phyloP scores from a whole-genome alignment of 306 rosid genomes.

The Cercis canadensis region DNA sequence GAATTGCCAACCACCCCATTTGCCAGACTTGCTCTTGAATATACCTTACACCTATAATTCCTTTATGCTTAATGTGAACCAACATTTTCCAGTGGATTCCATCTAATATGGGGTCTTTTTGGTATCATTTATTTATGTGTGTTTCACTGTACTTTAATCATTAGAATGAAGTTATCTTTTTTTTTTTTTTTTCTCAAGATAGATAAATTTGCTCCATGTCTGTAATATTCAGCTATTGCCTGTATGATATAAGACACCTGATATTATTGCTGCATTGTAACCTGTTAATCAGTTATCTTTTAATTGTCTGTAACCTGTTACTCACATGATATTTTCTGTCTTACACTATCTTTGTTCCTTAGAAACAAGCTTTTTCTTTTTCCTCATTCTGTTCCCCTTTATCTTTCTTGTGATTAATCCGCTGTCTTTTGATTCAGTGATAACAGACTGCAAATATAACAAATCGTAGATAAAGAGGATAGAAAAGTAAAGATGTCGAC shows the following conservation, averaged over 20 bases:
- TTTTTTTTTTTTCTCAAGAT: neutral
- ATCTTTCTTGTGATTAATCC: slow-evolving; percentile 2
- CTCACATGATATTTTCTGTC: neutral
- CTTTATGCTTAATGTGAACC: too few relatives aligned
- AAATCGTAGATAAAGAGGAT: slow-evolving; percentile 29
- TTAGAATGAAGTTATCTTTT: too few relatives aligned
- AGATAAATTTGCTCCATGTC: neutral
- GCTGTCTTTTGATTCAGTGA: slow-evolving; percentile 19
- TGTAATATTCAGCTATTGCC: neutral
- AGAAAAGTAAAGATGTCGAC: slow-evolving; percentile 47
- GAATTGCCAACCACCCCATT: too few relatives aligned
- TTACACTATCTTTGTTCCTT: neutral
- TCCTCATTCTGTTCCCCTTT: neutral
- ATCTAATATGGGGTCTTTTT: neutral
- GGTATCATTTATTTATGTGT: too few relatives aligned
- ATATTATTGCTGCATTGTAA: neutral
- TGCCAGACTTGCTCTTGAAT: too few relatives aligned
- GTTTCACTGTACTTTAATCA: too few relatives aligned
- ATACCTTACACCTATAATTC: too few relatives aligned
- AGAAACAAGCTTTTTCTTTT: neutral
- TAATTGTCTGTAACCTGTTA: neutral
- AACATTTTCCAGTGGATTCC: neutral
- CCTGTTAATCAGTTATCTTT: neutral
- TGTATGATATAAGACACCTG: neutral
- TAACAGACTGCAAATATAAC: slow-evolving; percentile 33